Evolutionary conservation across 768 basidiomycete species (phyloP).

Genomic region (Kwoniella europaea): DNA sequence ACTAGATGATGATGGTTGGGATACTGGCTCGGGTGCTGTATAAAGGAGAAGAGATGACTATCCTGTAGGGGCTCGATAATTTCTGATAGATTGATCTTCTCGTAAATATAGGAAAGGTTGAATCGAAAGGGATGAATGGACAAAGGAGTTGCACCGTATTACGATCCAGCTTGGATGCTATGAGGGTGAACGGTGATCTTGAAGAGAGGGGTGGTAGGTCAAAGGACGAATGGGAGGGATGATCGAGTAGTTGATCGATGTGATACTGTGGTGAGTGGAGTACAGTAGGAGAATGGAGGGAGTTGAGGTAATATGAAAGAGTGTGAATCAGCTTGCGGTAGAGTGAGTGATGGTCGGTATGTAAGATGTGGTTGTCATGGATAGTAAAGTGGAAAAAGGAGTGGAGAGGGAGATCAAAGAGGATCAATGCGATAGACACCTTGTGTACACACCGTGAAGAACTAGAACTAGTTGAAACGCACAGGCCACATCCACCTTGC

Average conservation of each 20-base stretch:
- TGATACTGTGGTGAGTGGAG: neutral
- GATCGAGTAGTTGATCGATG: neutral
- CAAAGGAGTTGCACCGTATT: constrained; percentile 1
- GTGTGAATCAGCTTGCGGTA: neutral
- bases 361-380: constrained; percentile 3
- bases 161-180: too few species aligned
- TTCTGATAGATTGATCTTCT: too few species aligned
- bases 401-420: neutral
- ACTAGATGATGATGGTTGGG: neutral
- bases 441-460: neutral
- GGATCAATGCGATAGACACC: neutral
- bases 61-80: too few species aligned
- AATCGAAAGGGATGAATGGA: neutral
- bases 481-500: neutral
- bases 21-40: neutral
- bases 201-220: neutral
- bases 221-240: constrained; percentile 2
- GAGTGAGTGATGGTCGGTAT: neutral
- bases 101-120: neutral
- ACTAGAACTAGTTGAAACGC: neutral
- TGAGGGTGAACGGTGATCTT: too few species aligned
- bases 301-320: neutral
- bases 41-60: too few species aligned
- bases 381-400: neutral
- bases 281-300: neutral